phyloP scores from a whole-genome alignment of 176 grass and related monocot species.

The Musa schizocarpa region DNA sequence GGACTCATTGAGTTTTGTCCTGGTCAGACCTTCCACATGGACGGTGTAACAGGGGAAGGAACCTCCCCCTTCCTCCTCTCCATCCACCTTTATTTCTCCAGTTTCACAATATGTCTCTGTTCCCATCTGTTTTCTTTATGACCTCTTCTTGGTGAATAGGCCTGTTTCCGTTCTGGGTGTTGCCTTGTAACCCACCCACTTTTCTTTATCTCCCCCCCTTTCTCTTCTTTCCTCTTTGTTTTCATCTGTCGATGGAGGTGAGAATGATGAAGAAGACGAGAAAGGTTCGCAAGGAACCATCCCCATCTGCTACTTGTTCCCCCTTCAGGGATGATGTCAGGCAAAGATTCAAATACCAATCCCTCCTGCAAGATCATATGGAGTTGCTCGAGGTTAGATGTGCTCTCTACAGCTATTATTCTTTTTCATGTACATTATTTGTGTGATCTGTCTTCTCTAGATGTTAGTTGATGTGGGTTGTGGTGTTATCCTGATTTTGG shows the following conservation, averaged over 20 bases:
- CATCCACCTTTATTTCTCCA: not conserved
- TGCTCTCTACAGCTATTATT: not conserved
- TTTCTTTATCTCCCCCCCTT: not conserved
- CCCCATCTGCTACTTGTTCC: not conserved
- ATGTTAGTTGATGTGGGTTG: not conserved
- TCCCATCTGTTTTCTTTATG: not conserved
- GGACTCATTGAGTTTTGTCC: not conserved
- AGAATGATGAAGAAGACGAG: conserved; percentile 9
- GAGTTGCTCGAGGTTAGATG: conserved; percentile 3
- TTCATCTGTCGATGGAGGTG: not conserved
- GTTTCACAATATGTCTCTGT: not conserved
- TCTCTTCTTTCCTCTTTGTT: not conserved
- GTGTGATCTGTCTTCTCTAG: not conserved
- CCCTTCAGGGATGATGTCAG: not conserved
- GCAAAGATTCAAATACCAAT: not conserved
- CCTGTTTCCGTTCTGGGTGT: not conserved
- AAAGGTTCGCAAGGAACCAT: not conserved
- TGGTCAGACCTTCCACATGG: not conserved
- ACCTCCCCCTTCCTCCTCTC: not conserved
- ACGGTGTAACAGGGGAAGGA: not conserved
- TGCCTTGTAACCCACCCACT: not conserved
- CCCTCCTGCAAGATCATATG: conserved; percentile 1
- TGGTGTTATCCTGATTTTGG: not conserved
- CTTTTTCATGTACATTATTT: not conserved
- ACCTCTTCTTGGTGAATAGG: not conserved